phyloP scores from a whole-genome alignment of 2,329 filamentous ascomycete genomes.

The Aspergillus viridinutans region DNA sequence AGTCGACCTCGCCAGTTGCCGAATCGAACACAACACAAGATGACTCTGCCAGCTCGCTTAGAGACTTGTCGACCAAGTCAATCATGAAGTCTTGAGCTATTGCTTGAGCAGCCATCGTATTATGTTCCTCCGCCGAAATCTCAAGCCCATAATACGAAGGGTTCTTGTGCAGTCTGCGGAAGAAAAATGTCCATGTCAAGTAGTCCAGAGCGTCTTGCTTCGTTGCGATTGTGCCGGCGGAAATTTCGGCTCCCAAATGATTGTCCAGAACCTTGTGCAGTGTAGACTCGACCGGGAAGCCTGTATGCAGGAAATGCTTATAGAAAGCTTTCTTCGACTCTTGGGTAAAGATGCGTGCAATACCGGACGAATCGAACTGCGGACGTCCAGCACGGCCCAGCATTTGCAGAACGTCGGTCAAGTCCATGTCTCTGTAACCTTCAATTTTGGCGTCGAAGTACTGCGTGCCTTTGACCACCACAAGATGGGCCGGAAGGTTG shows the following conservation, averaged over 20 bases:
- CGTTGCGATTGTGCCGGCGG: constrained; percentile 83
- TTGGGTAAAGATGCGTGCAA: constrained; percentile 95
- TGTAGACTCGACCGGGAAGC: constrained; percentile 94
- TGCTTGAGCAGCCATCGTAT: constrained; percentile 76
- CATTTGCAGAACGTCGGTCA: constrained; percentile 98
- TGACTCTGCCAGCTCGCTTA: constrained; percentile 76
- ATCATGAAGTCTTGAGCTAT: constrained; percentile 94
- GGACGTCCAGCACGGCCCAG: constrained; percentile 90
- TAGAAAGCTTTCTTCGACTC: constrained; percentile 98
- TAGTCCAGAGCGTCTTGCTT: constrained; percentile 98
- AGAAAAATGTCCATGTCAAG: constrained; percentile 99
- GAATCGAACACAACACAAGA: constrained; percentile 77
- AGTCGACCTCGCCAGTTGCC: constrained; percentile 77
- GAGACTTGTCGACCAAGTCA: constrained; percentile 80
- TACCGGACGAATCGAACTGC: constrained; percentile 93
- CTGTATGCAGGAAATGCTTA: constrained; percentile 97
- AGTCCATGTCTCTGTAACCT: constrained; percentile 97
- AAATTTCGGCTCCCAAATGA: constrained; percentile 91
- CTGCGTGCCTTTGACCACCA: constrained; percentile 96
- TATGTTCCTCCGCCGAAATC: constrained; percentile 88
- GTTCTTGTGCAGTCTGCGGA: constrained; percentile 94
- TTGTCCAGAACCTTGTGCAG: constrained; percentile 96
- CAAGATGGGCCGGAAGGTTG: constrained; percentile 91
- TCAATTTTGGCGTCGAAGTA: constrained; percentile 98
- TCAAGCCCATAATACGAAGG: constrained; percentile 96